Evolutionary conservation across 192 early-diverging fungal genomes (phyloP), one percentile per base, ranked within the genome.

Genomic region (Podila clonocystis): DNA sequence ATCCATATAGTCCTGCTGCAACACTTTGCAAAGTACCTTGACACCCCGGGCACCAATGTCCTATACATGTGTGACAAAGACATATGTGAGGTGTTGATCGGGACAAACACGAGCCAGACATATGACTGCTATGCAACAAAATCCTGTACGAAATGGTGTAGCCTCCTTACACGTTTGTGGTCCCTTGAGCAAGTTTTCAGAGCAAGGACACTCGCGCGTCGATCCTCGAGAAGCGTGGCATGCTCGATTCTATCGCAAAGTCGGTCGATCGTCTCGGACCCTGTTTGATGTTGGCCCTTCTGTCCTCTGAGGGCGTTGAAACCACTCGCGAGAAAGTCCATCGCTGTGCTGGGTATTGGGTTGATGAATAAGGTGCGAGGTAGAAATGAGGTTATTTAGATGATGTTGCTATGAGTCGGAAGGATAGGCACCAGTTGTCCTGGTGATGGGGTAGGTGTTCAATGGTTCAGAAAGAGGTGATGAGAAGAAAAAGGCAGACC

Each of bases 221-320:
- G 84, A 87, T 99, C 98, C 74, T 99, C 98, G 30, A 95, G 78
- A 26, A 98, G 86, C 11, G 94, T 96, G 19, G 95, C 91, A 60
- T 95, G 89, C 62, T 87, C 89, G 33, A 94, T 91, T 58, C 95
- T 87, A 74, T 97, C 96, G 38, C 90, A 91, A 66, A 98, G 86
- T 71, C 89, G 92, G 68, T 93, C 91, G 70, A 99, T 90, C 31
- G 95, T 96, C 64, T 95, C 94, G 28, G 85, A 83, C 7, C 86
- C 90, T 15, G 88, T 85, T 62, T 91, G 90, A 29, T 86, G 85
- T 55, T 87, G 89, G 0, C 90, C 90, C 65, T 85, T 89, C 55
- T 92, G 89, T 11, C 91, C 91, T 60, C 88, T 52, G 9, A 93
- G 72, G 29, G 89, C 91, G 65, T 83, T 88, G 66, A 90, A 91